Base-by-base conservation (phyloP, 148 eudicot genomes). In the Camellia lanceoleosa region DNA sequence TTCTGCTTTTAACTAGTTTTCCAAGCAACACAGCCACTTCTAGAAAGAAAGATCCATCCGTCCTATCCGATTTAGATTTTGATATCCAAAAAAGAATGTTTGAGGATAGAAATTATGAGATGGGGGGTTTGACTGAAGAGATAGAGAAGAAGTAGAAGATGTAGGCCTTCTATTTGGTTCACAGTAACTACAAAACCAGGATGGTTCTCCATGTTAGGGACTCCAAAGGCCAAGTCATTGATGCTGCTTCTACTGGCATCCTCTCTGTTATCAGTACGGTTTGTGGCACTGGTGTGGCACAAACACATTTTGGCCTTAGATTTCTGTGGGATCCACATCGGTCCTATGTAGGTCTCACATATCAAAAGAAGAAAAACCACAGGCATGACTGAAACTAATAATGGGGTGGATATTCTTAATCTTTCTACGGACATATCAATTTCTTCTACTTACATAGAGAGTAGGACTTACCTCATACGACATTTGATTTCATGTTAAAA, bases 221-320 rank as follows among this genome's bases (percentile, higher is more conserved):
- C 38, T 30, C 1, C 38, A 30, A 30, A 75, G 68, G 75, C 75
- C 4, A 75, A 73, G 75, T 68, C 75, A 56, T 68, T 63, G 83
- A 81, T 67, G 78, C 83, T 66, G 79, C 83, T 74, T 63, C 83
- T 47, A 64, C 67, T n/a, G 83, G 79, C 75, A 75, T 30, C 38
- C 1, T 30, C 38, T 30, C 67, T 8, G 10, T 19, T 69, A n/a
- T 3, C 44, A 30, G 38, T 30, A 30, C 38, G 1, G 38, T 30
- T 30, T 30, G 1, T 30, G 38, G 38, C 38, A 30, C 38, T 30
- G 38, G 38, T 1, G 38, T 30, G 38, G 38, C 38, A 30, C 38
- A 30, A 30, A 30, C 38, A 30, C 38, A 30, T 30, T 30, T 30
- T 30, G 38, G 38, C 38, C 38, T 30, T 1, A 1, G 38, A 30